Evolutionary conservation across 2,329 filamentous ascomycete species (phyloP), one percentile per base, ranked within the genome.

Genomic region (Pseudogymnoascus sp.): DNA sequence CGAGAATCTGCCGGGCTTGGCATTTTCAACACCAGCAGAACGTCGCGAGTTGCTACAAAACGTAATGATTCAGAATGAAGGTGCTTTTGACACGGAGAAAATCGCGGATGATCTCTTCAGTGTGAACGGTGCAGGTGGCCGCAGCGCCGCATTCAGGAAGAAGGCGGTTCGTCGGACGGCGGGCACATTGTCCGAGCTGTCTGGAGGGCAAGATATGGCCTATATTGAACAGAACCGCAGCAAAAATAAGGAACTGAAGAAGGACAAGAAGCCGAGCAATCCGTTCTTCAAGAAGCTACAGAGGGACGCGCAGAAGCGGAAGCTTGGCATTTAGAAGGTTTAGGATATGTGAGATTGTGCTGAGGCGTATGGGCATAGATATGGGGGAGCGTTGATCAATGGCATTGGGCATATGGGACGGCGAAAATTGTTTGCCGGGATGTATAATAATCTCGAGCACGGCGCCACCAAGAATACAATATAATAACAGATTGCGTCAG

Each of bases 201-300:
- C 90, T 62, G 95, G 95, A 63, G 95, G 93, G 0, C 90, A 96
- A 73, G 91, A 96, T 73, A 98, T 99, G 95, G 93, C 93, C n/a
- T 98, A 93, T 74, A 86, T 91, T 63, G 90, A 93, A 75, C 88
- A 90, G 76, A 91, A 90, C 75, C 89, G 87, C 79, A 86, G 82
- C 69, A 81, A 82, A 67, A 91, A 90, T 71, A 87, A 86, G 77
- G 79, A 82, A 66, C 75, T 87, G 70, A 88, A 87, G 78, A 83
- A 85, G 72, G 84, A 85, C 70, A 78, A 78, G 62, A 78, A 76
- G n/a, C 78, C 82, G 65, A 83, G 83, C 67, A 82, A 77, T 69
- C 76, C 81, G 0, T 85, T 89, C 72, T 89, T 89, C 75, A 85
- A 83, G 75, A 89, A 89, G 74, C 76, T 89, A 65, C 78, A 82